Base-by-base conservation (phyloP, 306 rosid species). In the Rubus idaeus region DNA sequence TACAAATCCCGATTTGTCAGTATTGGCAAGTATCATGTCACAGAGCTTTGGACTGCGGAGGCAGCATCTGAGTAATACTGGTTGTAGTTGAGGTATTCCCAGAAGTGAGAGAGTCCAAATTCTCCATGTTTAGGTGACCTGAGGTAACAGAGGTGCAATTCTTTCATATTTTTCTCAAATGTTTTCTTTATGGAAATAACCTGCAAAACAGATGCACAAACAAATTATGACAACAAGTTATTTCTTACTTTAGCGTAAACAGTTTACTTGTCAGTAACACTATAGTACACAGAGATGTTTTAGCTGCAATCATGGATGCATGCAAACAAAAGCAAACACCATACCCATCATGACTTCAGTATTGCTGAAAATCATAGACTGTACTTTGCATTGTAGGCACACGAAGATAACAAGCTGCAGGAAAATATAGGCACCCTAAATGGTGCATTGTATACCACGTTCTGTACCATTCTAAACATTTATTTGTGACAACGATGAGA, bases 41-140 rank as follows among this genome's bases (percentile, higher is more conserved):
- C 35, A 45, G 39, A 37, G 71, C 64, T 53, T 68, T 68, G 70
- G 74, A 81, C 79, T 75, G 75, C 74, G 75, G 78, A 40, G 40
- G 83, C 83, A 79, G 64, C 67, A 77, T 84, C 79, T 20, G 90
- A 83, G 88, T 92, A 95, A 75, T 85, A 93, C 63, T 83, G 78
- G 58, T 90, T 95, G 80, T 72, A 92, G 75, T 90, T 86, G 75
- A 95, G 96, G 85, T 78, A 86, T 62, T 84, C 97, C 98, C 97
- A 92, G 79, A 95, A 92, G 66, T 83, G 89, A 50, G 93, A 88
- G 41, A 90, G 83, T 49, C 97, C 94, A 62, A 78, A 83, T 42
- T 83, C 77, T 51, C 81, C 88, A 66, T 88, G 89, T 84, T 89
- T 95, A 55, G 97, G 96, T 57, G 89, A 87, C 85, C 86, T 92